Base-by-base conservation (phyloP, 2,329 filamentous ascomycete genomes). In the Beauveria varroae region DNA sequence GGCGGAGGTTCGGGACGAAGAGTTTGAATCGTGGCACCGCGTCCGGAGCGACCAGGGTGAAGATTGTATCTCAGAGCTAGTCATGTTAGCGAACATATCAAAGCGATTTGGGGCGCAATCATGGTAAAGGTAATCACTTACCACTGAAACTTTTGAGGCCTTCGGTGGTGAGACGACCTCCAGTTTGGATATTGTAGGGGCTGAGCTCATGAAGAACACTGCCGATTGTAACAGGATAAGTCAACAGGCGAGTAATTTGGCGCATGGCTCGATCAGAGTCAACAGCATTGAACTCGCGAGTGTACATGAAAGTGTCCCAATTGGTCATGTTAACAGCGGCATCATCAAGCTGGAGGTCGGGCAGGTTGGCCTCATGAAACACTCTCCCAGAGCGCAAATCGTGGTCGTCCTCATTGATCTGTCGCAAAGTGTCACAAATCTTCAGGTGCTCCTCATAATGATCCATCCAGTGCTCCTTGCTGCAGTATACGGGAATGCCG, bases 391-490 rank as follows among this genome's bases (percentile, higher is more conserved):
- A 96, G 56, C 89, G 83, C 66, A 99, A 76, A 73, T 99, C 95
- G 71, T 99, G 96, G 68, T 99, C 95, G 71, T 99, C 95, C 76
- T 99, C 95, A 68, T 99, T 99, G 75, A 96, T 93, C 75, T 98
- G 89, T 66, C 89, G 82, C 61, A 99, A 78, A 0, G 90, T 90
- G 69, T 99, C 93, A 74, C 95, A 99, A 41, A 99, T 87, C 71
- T 97, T 85, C 63, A 99, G 74, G 74, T 99, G 95, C 20, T 87
- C 83, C 75, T 98, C 93, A 70, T 96, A 99, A 73, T 98, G 91
- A 68, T 96, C 91, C 72, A 90, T 91, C 90, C 93, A 98, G 73
- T 99, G 95, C 67, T 91, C 88, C 74, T 97, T 90, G 67, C 86
- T 93, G 78, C 95, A 99, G 72, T 95, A 96, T 7, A 96, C 87